Percentiles rank a stretch among this genome's conserved stretches.
Conservation (phyloP, 1,284 basidiomycete species). For the Cystobasidium slooffiae region DNA sequence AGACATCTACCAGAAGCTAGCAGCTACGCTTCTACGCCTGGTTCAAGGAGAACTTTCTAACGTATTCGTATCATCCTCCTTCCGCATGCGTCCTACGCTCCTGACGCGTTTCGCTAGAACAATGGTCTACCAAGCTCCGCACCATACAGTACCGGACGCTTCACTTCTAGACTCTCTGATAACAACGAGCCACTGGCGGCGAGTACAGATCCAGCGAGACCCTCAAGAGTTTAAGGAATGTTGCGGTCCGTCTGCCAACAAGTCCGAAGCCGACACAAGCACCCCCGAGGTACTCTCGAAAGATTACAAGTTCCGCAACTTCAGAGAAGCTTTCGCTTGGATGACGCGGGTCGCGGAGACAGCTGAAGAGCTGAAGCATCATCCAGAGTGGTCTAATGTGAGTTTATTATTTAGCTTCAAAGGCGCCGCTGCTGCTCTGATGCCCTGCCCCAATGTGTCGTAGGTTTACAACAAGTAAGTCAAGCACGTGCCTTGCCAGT, state of each 20-base stretch:
- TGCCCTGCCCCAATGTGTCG: not conserved
- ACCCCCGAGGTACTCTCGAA: conserved; percentile 21
- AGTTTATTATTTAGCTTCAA: too few species aligned
- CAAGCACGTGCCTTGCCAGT: not conserved
- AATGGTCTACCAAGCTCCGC: conserved; percentile 29
- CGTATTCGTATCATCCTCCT: too few species aligned
- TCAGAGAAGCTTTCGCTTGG: conserved; percentile 41
- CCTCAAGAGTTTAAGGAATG: conserved; percentile 16
- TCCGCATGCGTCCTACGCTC: conserved; percentile 3
- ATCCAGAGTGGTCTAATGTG: conserved; percentile 43
- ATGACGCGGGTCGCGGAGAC: conserved; percentile 31
- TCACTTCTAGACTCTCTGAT: not conserved
- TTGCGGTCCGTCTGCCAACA: not conserved
- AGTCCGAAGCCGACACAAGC: not conserved
- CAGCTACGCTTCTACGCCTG: not conserved
- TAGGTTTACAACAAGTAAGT: conserved; percentile 38
- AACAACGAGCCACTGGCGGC: conserved; percentile 7
- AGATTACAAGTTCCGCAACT: conserved; percentile 42
- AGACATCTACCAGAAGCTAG: too few species aligned
- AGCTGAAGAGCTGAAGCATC: conserved; percentile 36
- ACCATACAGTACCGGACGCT: conserved; percentile 1
- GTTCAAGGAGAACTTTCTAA: not conserved
- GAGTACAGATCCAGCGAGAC: conserved; percentile 8
- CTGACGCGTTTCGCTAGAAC: not conserved
- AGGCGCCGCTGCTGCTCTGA: not conserved